phyloP scores from a whole-genome alignment of 768 basidiomycete genomes.

The Cubamyces lactineus region DNA sequence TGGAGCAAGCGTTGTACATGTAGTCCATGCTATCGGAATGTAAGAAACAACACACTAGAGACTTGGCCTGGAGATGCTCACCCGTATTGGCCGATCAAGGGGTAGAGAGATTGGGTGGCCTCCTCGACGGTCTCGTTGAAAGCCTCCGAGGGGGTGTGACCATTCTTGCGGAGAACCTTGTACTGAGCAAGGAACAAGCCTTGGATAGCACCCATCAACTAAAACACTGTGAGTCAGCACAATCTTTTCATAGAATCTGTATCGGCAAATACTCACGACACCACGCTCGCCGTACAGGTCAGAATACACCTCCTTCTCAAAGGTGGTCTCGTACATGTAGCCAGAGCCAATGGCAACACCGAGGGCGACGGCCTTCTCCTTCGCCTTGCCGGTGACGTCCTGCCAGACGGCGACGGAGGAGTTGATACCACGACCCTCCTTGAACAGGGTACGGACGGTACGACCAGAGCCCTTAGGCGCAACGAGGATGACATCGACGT shows the following conservation, averaged over 20 bases:
- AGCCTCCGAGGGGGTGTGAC: slow-evolving; percentile 96
- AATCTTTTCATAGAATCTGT: background rate
- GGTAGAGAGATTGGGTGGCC: slow-evolving; percentile 98
- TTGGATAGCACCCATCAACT: slow-evolving; percentile 99
- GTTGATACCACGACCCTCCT: slow-evolving; percentile 99
- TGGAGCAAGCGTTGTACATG: slow-evolving; percentile 99
- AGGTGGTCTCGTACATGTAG: slow-evolving; percentile 99
- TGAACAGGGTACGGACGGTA: slow-evolving; percentile 99
- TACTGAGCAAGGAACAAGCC: slow-evolving; percentile 99
- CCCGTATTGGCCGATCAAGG: slow-evolving; percentile 94
- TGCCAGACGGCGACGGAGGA: slow-evolving; percentile 94
- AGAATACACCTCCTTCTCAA: slow-evolving; percentile 99
- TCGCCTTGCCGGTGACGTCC: slow-evolving; percentile 96
- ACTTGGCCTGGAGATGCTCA: slow-evolving; percentile 39
- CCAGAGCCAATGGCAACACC: slow-evolving; percentile 96
- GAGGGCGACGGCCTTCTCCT: slow-evolving; percentile 94
- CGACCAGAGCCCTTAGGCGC: slow-evolving; percentile 99
- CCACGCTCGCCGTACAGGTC: slow-evolving; percentile 99
- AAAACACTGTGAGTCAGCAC: slow-evolving; percentile 16
- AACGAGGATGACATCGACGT: slow-evolving; percentile 98
- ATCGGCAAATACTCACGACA: slow-evolving; percentile 68
- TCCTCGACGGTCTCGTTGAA: slow-evolving; percentile 99
- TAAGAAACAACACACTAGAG: background rate
- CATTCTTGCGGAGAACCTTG: slow-evolving; percentile 94
- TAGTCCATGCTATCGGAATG: slow-evolving; percentile 81